Evolutionary conservation across 2,329 filamentous ascomycete genomes (phyloP).

Genomic region (Fusarium foetens): DNA sequence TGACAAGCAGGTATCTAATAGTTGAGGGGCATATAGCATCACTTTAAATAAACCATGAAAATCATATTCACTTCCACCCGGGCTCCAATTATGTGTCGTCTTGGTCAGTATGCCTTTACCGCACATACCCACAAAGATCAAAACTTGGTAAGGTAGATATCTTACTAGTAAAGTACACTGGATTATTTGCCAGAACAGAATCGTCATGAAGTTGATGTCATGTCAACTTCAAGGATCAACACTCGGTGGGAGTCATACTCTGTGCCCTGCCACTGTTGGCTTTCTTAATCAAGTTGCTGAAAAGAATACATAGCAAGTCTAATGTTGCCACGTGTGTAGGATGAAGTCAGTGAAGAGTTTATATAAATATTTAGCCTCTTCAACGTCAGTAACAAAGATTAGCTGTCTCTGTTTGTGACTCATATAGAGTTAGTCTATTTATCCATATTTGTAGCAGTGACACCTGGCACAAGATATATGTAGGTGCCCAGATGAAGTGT

Average conservation of each 20-base stretch:
- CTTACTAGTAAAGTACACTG: not conserved
- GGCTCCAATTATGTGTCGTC: not conserved
- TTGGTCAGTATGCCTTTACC: not conserved
- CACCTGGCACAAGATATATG: not conserved
- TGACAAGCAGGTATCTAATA: not conserved
- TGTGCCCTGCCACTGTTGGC: not conserved
- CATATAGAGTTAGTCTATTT: not conserved
- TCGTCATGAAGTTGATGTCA: not conserved
- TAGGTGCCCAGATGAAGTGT: not conserved
- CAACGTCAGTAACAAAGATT: not conserved
- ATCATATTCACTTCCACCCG: not conserved
- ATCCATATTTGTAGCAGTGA: not conserved
- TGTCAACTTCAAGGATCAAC: not conserved
- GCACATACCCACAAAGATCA: not conserved
- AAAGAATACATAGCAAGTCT: not conserved
- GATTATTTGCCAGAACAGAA: not conserved
- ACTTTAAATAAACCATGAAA: not conserved
- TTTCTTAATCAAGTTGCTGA: not conserved
- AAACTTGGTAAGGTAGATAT: not conserved
- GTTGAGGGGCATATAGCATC: not conserved
- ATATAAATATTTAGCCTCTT: not conserved
- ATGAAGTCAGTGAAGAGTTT: not conserved
- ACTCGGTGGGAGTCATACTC: not conserved
- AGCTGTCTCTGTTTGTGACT: not conserved
- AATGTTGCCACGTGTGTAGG: constrained; percentile 12